These are phyloP conservation scores for Coemansia sp. DNA, from an alignment of 192 early-diverging fungal genomes.

Conservation along the genomic window DNA sequence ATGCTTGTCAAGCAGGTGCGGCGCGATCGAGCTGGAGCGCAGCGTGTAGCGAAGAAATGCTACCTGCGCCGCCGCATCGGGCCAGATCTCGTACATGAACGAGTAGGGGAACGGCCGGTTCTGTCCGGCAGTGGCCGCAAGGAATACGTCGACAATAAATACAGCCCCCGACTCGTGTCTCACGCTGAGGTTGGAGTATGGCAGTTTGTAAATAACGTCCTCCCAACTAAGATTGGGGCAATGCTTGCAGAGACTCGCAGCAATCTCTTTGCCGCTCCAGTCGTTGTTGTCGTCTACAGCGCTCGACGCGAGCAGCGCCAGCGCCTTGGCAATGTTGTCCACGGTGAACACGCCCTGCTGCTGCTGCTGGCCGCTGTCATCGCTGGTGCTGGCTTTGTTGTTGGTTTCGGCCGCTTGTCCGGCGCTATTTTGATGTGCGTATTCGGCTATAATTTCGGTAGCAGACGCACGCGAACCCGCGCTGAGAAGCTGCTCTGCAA, in stretches of 20 bases:
- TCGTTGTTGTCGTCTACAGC: conserved; percentile 6
- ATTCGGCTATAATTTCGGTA: conserved; percentile 25
- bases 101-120: conserved; percentile 48
- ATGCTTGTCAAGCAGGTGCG: conserved; percentile 42
- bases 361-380: conserved; percentile 3
- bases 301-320: conserved; percentile 43
- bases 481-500: conserved; percentile 39
- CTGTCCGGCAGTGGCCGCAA: conserved; percentile 36
- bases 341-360: conserved; percentile 4
- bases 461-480: conserved; percentile 30
- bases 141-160: conserved; percentile 36
- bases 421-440: conserved; percentile 11
- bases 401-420: background rate
- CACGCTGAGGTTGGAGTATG: conserved; percentile 27
- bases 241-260: conserved; percentile 23
- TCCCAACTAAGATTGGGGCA: conserved; percentile 44
- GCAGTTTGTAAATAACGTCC: conserved; percentile 47
- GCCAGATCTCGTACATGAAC: conserved; percentile 53
- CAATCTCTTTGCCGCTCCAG: conserved; percentile 36
- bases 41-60: conserved; percentile 40
- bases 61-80: conserved; percentile 41
- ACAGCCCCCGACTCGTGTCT: conserved; percentile 36
- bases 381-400: conserved; percentile 1
- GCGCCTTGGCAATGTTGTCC: conserved; percentile 39
- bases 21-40: conserved; percentile 17